phyloP scores from a whole-genome alignment of 805 yeast species.

The Yamadazyma insecticola region DNA sequence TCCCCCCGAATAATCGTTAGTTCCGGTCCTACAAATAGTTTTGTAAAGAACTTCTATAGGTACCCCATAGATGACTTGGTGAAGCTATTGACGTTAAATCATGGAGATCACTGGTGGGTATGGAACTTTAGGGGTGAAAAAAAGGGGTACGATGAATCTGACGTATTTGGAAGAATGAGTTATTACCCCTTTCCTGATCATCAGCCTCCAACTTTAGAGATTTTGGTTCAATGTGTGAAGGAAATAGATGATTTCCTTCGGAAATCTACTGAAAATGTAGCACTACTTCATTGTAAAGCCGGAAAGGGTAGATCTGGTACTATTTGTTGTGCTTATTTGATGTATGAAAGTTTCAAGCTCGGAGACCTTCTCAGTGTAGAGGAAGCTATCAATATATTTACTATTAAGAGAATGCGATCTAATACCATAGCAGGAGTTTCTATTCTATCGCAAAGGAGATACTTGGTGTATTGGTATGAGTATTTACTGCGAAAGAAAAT shows the following conservation, averaged over 20 bases:
- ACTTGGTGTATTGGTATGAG: conserved; percentile 47
- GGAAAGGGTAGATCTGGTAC: conserved; percentile 93
- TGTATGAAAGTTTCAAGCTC: conserved; percentile 33
- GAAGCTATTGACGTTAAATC: conserved; percentile 40
- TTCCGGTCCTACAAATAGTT: conserved; percentile 62
- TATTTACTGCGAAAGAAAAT: not conserved
- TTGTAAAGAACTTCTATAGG: conserved; percentile 43
- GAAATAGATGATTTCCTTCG: conserved; percentile 43
- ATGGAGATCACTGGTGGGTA: conserved; percentile 61
- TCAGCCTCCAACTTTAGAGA: conserved; percentile 59
- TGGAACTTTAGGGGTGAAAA: conserved; percentile 67
- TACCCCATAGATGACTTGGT: conserved; percentile 50
- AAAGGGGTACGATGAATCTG: conserved; percentile 34
- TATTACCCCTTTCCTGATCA: conserved; percentile 72
- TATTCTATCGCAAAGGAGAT: conserved; percentile 64
- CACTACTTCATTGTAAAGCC: conserved; percentile 78
- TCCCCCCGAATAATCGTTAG: conserved; percentile 63
- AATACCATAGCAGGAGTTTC: conserved; percentile 65
- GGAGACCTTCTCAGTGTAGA: conserved; percentile 23
- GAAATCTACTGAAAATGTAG: conserved; percentile 39
- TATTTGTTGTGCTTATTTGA: conserved; percentile 63
- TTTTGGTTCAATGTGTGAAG: conserved; percentile 41
- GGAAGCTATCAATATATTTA: conserved; percentile 51
- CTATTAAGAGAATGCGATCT: conserved; percentile 50
- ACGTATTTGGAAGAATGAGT: conserved; percentile 29